These are phyloP conservation scores for Cordyceps javanica DNA, from an alignment of 2,329 filamentous ascomycete genomes.

Conservation along the genomic window DNA sequence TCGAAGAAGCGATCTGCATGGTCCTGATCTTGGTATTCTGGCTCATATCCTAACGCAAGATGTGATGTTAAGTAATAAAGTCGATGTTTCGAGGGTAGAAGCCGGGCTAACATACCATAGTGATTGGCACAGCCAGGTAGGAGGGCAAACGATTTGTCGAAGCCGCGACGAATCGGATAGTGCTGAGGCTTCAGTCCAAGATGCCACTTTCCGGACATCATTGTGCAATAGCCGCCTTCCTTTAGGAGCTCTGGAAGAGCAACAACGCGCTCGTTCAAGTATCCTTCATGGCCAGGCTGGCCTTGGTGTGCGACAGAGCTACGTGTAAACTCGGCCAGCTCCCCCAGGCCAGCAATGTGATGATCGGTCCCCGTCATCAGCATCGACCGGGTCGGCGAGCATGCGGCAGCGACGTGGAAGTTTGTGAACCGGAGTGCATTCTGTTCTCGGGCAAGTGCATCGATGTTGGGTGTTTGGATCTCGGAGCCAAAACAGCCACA, in stretches of 20 bases:
- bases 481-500: slow-evolving; percentile 26
- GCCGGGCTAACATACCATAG: slow-evolving; percentile 16
- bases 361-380: slow-evolving; percentile 52
- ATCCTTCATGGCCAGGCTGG: slow-evolving; percentile 26
- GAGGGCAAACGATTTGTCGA: slow-evolving; percentile 47
- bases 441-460: slow-evolving; percentile 28
- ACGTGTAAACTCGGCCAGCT: slow-evolving; percentile 38
- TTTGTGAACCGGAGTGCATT: slow-evolving; percentile 54
- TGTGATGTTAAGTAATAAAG: neutral
- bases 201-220: slow-evolving; percentile 28
- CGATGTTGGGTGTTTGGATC: slow-evolving; percentile 26
- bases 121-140: slow-evolving; percentile 47
- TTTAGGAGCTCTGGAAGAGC: slow-evolving; percentile 23
- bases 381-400: slow-evolving; percentile 60
- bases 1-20: slow-evolving; percentile 33
- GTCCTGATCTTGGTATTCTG: slow-evolving; percentile 31
- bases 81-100: neutral
- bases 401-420: slow-evolving; percentile 59
- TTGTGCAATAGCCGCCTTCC: slow-evolving; percentile 26
- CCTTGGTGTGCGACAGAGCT: slow-evolving; percentile 11
- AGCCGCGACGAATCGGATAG: slow-evolving; percentile 45
- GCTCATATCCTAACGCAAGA: slow-evolving; percentile 36
- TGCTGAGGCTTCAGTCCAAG: slow-evolving; percentile 32
- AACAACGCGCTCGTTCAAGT: slow-evolving; percentile 25
- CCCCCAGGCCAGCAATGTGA: slow-evolving; percentile 47